Evolutionary conservation across 139 green algal genomes (phyloP).

Genomic region (Coelastrella sp.): DNA sequence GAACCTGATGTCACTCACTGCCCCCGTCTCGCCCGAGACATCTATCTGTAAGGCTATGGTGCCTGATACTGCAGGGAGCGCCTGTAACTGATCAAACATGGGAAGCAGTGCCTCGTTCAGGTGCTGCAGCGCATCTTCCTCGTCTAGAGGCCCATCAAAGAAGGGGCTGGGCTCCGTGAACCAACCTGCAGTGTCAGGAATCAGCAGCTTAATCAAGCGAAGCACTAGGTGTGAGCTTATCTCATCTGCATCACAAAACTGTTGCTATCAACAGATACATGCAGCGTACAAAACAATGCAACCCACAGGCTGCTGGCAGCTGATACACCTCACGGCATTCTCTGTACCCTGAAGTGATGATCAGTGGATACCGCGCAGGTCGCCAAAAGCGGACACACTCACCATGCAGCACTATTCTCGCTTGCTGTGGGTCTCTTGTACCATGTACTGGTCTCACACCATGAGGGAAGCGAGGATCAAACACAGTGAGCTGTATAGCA

Average conservation of each 20-base stretch:
- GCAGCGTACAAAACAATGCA: too few species aligned
- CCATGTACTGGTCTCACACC: slow-evolving; percentile 77
- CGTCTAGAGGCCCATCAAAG: slow-evolving; percentile 64
- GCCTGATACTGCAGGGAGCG: slow-evolving; percentile 51
- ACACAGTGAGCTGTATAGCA: slow-evolving; percentile 47
- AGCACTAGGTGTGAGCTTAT: too few species aligned
- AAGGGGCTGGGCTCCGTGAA: slow-evolving; percentile 83
- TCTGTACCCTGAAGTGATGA: too few species aligned
- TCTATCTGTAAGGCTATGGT: slow-evolving; percentile 53
- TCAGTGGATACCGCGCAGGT: too few species aligned
- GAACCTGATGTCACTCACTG: slow-evolving; percentile 49
- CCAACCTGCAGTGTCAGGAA: slow-evolving; percentile 69
- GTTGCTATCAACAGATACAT: too few species aligned
- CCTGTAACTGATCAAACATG: slow-evolving; percentile 61
- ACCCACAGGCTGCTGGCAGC: too few species aligned
- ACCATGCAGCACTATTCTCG: slow-evolving; percentile 84
- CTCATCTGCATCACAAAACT: too few species aligned
- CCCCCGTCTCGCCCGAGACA: slow-evolving; percentile 47
- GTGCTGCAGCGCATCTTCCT: slow-evolving; percentile 56
- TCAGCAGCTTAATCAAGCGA: too few species aligned
- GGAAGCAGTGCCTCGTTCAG: slow-evolving; percentile 58
- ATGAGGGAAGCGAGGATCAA: slow-evolving; percentile 81
- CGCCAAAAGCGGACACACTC: too few species aligned
- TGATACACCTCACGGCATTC: too few species aligned
- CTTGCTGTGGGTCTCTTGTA: slow-evolving; percentile 71